Base-by-base conservation (phyloP, 306 rosid species). In the Dryas alaskensis region DNA sequence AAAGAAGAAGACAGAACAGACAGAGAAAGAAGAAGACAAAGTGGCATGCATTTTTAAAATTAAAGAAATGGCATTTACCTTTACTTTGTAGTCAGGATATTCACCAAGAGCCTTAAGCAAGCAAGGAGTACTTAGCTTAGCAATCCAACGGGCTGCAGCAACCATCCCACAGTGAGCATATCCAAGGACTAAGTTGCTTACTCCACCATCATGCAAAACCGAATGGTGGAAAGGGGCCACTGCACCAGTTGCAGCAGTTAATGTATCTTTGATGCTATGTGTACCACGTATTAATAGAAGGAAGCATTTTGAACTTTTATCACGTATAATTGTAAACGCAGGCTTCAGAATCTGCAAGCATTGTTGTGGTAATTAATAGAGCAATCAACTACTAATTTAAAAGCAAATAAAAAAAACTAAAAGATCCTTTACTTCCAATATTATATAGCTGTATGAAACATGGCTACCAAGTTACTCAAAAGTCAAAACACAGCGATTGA, bases 161-260 rank as follows among this genome's bases (percentile, higher is more conserved):
- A 94, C 98, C 98, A 94, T 94, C 70, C 98, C 98, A 73, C 93
- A 94, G 73, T 94, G 98, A 31, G 98, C 98, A 84, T 94, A 94
- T 70, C 98, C 98, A 65, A 94, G 85, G 80, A 94, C 86, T 69
- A 94, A 82, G 82, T 94, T 94, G 87, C 92, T 89, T 78, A 94
- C 81, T 76, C 98, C 98, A 81, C 98, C 98, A 78, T 91, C 98
- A 76, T 84, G 90, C 83, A 91, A 74, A 81, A 91, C 92, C 0
- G 89, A 91, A 81, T 94, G 98, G 84, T 91, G 98, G 81, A 94
- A 94, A 52, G 98, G 98, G 77, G 88, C 95, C 58, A 94, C 97
- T 16, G 96, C 90, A 22, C 98, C 98, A 70, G 98, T 94, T 79
- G 89, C 98, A 60, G 97, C 97, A 45, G 99, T 94, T 79, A 94